Base-by-base conservation (phyloP, 495 filamentous ascomycete species). In the Penicillium malachiteum region DNA sequence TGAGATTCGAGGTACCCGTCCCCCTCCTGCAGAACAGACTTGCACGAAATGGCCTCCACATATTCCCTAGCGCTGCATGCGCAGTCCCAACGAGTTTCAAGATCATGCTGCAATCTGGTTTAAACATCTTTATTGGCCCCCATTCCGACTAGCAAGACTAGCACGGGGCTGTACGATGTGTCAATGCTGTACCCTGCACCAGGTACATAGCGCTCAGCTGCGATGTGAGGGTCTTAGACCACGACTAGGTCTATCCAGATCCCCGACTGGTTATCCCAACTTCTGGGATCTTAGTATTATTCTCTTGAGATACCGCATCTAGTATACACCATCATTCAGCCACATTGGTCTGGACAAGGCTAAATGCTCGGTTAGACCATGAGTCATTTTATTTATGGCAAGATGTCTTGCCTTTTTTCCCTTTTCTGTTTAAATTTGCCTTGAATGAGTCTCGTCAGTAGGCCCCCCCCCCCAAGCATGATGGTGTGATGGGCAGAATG, bases 21-120 rank as follows among this genome's bases (percentile, higher is more conserved):
- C 56, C 57, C 57, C 52, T 16, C 46, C 60, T 63, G 60, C 60
- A 63, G 49, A 54, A 60, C 50, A 56, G 49, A 63, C n/a, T n/a
- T 32, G 37, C 38, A 54, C 48, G 40, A 48, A 50, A 30, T 16
- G 33, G 16, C 17, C 38, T 21, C 47, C 43, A 48, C 49, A 42
- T 46, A 59, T 55, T 50, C 47, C 41, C 54, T 58, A 52, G 50
- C 34, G 33, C 40, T 57, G 54, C 58, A 61, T 47, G 37, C 31
- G 33, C 48, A 26, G 32, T 34, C 40, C 38, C 14, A 40, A 54
- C 54, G 11, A 62, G 59, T 55, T 58, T 58, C 59, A 55, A 43
- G 38, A 52, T 35, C 30, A 34, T 37, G 48, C 52, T 48, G 44
- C 38, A 48, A 30, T 13, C 10, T 32, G 34, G 17, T 12, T 16